These are phyloP conservation scores for Bauhinia variegata DNA, from an alignment of 306 rosid genomes.

Conservation along the genomic window DNA sequence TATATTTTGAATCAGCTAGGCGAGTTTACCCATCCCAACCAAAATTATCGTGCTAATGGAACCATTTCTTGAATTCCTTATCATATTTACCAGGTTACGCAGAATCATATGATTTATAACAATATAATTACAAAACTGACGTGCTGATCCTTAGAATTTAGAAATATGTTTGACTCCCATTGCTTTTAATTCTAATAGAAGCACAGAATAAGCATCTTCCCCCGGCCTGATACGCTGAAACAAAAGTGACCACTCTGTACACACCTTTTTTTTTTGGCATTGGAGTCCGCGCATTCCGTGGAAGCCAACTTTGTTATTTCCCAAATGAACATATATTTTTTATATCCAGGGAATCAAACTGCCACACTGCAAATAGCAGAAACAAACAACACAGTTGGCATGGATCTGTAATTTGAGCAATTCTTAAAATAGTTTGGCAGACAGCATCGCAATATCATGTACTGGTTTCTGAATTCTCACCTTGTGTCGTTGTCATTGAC, in stretches of 20 bases:
- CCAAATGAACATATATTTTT: not conserved
- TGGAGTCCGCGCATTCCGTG: constrained; percentile 25
- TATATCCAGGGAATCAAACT: constrained; percentile 18
- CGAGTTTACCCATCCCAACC: too few species aligned
- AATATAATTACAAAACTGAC: constrained; percentile 1
- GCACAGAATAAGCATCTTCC: too few species aligned
- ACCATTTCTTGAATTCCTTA: too few species aligned
- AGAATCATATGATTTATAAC: not conserved
- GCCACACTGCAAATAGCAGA: too few species aligned
- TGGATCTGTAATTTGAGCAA: constrained; percentile 14
- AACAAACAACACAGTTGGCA: not conserved
- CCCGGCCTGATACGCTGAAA: too few species aligned
- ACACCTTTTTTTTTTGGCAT: constrained; percentile 33
- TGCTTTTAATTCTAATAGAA: too few species aligned
- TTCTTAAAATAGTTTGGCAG: too few species aligned
- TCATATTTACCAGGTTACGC: too few species aligned
- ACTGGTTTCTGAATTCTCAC: not conserved
- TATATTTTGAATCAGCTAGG: not conserved
- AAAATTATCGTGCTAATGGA: too few species aligned
- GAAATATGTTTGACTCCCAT: too few species aligned
- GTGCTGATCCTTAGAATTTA: too few species aligned
- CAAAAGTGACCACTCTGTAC: constrained; percentile 39
- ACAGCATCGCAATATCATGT: not conserved
- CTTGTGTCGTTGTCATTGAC: constrained; percentile 29
- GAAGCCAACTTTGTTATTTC: constrained; percentile 1